Evolutionary conservation across 2,329 filamentous ascomycete genomes (phyloP).

Genomic region (Teratosphaeria zuluensis): DNA sequence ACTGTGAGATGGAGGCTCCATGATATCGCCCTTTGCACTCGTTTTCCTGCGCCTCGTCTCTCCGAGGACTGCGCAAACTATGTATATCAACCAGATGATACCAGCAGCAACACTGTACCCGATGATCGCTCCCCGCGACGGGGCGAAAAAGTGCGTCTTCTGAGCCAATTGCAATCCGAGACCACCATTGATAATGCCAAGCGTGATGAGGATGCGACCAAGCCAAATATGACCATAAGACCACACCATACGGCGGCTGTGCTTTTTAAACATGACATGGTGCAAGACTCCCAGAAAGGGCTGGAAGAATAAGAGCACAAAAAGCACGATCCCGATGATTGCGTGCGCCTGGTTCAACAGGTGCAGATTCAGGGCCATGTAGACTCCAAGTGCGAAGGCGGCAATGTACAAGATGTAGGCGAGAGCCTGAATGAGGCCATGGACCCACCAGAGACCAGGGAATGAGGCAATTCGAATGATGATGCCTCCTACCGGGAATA

Average conservation of each 20-base stretch:
- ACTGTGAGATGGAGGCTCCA: slow-evolving; percentile 1
- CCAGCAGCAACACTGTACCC: slow-evolving; percentile 43
- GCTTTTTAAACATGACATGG: slow-evolving; percentile 43
- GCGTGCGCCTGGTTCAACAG: slow-evolving; percentile 36
- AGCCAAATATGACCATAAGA: slow-evolving; percentile 46
- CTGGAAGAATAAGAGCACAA: slow-evolving; percentile 46
- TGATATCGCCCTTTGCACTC: slow-evolving; percentile 4
- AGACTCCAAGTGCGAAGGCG: slow-evolving; percentile 43
- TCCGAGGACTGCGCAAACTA: slow-evolving; percentile 17
- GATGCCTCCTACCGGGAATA: slow-evolving; percentile 39
- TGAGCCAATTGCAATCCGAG: slow-evolving; percentile 42
- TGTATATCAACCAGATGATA: slow-evolving; percentile 36
- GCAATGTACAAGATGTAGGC: slow-evolving; percentile 40
- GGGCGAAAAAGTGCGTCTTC: slow-evolving; percentile 21
- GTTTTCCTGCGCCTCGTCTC: slow-evolving; percentile 9
- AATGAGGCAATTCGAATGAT: slow-evolving; percentile 37
- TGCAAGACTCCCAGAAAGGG: slow-evolving; percentile 45
- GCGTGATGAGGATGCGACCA: slow-evolving; percentile 40
- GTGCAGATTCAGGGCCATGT: slow-evolving; percentile 29
- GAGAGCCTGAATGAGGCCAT: slow-evolving; percentile 41
- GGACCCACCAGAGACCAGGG: slow-evolving; percentile 34
- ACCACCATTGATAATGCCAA: slow-evolving; percentile 50
- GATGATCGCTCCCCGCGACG: slow-evolving; percentile 30
- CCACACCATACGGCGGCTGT: slow-evolving; percentile 36
- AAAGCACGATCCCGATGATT: slow-evolving; percentile 45